Percentiles rank a stretch among this genome's conserved stretches.
Conservation (phyloP, 495 filamentous ascomycete species). For the Xylaria curta region DNA sequence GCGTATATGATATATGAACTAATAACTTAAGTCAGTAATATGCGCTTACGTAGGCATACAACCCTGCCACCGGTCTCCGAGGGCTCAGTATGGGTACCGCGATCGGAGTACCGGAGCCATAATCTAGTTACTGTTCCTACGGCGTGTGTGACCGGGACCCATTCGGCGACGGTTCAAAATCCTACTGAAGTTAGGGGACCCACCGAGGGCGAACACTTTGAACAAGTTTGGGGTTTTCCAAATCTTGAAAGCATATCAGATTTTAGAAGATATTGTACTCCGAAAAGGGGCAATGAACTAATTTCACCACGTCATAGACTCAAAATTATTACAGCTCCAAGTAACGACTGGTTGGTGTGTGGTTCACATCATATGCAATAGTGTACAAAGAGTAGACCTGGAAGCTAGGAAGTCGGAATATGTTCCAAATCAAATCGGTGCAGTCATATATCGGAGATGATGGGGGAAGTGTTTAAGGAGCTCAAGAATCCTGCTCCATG, state of each 20-base stretch:
- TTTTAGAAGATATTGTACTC: neutral
- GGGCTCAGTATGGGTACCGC: neutral
- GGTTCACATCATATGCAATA: neutral
- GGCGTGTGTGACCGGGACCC: neutral
- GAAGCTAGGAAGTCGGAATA: neutral
- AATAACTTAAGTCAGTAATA: neutral
- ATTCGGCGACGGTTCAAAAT: neutral
- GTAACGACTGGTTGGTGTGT: neutral
- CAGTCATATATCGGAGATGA: neutral
- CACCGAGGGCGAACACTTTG: neutral
- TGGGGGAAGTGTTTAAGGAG: neutral
- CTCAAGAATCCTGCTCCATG: neutral
- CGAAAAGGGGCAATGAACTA: neutral
- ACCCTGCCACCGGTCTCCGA: neutral
- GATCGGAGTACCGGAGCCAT: conserved; percentile 20
- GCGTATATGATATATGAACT: neutral
- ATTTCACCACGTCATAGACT: neutral
- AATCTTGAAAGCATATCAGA: neutral
- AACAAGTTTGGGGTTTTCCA: neutral
- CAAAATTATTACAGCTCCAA: neutral
- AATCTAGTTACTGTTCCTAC: neutral
- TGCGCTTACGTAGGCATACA: neutral
- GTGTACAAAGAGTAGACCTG: neutral
- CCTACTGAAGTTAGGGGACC: neutral
- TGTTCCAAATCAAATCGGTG: neutral